Base-by-base conservation (phyloP, 2,329 filamentous ascomycete species). In the Hysterium pulicare region DNA sequence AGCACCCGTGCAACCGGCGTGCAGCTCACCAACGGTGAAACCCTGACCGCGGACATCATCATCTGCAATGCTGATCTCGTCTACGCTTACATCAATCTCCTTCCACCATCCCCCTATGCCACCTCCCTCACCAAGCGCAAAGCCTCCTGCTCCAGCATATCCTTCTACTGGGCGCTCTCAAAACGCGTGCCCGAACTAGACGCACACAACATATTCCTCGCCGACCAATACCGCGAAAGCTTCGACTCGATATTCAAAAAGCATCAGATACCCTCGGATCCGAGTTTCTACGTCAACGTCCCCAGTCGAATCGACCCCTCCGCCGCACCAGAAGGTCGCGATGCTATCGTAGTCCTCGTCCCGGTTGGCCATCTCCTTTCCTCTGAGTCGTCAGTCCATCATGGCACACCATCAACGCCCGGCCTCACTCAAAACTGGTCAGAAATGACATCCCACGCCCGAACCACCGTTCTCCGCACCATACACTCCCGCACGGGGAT, bases 221-320 rank as follows among this genome's bases (percentile, higher is more conserved):
- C 85, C 2, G 81, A 87, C 52, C 74, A 84, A 49, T 90, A 87
- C 61, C 74, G 74, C 38, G 81, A 85, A 53, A 83, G 77, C n/a
- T 89, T 89, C 55, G 84, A 89, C 62, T 76, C 78, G 45, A 89
- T 89, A 45, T 89, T 90, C 73, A 80, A 84, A 50, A 70, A 78
- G 22, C 81, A 87, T 46, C 67, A 75, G 2, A 79, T 89, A 7
- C 86, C 86, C 1, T 62, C 74, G 1, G 74, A 87, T 45, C 85
- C 85, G 0, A 84, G 79, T 42, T 90, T 89, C 70, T 89, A 89
- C 64, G 78, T 89, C 64, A 87, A 89, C 58, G 84, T 89, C 0
- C 86, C 86, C 0, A 84, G 78, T 35, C 76, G 84, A 10, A 75
- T 87, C 6, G 86, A 89, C 50, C 70, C 79, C 1, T 75, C 75